Base-by-base conservation (phyloP, 2,329 filamentous ascomycete species). In the Dothistroma pini region DNA sequence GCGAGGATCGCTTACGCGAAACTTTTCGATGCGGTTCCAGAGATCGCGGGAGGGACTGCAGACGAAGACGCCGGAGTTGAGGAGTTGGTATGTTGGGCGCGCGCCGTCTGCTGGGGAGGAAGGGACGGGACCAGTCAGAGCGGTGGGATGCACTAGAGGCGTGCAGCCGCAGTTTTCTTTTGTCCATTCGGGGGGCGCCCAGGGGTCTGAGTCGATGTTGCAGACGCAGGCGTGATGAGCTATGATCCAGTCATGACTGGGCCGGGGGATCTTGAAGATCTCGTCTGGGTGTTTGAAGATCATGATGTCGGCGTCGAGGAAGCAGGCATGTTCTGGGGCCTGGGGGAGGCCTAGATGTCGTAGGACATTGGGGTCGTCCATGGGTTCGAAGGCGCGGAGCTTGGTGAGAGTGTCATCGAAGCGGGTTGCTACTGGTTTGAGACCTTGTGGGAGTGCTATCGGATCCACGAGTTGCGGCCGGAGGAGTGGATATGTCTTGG, bases 321-420 rank as follows among this genome's bases (percentile, higher is more conserved):
- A 83, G 66, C 80, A 81, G 16, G 82, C 66, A 79, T 74, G 49
- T 75, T 77, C 47, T 22, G 59, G 60, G 31, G 57, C 19, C 38
- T 35, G 38, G 22, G 51, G 9, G 11, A 64, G 22, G 16, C 52
- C 44, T 25, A 61, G 29, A 4, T 44, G 12, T 11, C 9, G 7
- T 25, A 59, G 35, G 22, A 49, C 14, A 31, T 59, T 49, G n/a
- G 34, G 31, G 32, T 54, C 50, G 57, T 70, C 64, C 16, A 68
- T 64, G 4, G 81, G 65, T 59, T 81, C 77, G 66, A 84, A 83
- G 22, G 82, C 81, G n/a, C 80, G 77, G 2, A 84, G 74, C 66
- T 84, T 83, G 2, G 81, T 83, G 78, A 81, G 83, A 3, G 81
- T 84, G 64, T 84, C 81, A 59, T 75, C 75, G 70, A 83, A 83